Evolutionary conservation across 768 basidiomycete genomes (phyloP).

Genomic region (Exidia glandulosa): DNA sequence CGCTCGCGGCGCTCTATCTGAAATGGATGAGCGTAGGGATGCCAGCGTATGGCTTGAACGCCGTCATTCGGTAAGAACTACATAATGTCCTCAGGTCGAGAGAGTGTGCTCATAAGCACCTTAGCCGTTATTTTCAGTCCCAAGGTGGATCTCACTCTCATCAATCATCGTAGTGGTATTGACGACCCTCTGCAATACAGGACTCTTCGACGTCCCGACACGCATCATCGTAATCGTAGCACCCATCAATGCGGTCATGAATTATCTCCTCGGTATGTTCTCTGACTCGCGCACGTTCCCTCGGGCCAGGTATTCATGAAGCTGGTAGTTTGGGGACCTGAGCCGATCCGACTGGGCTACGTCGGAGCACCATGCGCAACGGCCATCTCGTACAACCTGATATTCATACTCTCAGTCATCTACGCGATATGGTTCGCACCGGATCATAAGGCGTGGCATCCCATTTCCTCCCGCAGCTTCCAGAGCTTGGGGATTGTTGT

Average conservation of each 20-base stretch:
- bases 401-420: slow-evolving; percentile 46
- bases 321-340: slow-evolving; percentile 68
- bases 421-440: slow-evolving; percentile 53
- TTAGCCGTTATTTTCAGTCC: slow-evolving; percentile 71
- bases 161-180: background rate
- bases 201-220: slow-evolving; percentile 77
- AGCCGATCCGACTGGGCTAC: slow-evolving; percentile 70
- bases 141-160: slow-evolving; percentile 38
- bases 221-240: slow-evolving; percentile 73
- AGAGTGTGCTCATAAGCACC: background rate
- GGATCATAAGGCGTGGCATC: slow-evolving; percentile 68
- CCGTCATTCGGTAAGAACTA: slow-evolving; percentile 34
- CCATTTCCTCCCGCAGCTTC: slow-evolving; percentile 53
- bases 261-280: slow-evolving; percentile 66
- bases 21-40: slow-evolving; percentile 67
- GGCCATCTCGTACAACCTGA: slow-evolving; percentile 77
- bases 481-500: slow-evolving; percentile 56
- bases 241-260: slow-evolving; percentile 74
- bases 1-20: slow-evolving; percentile 70
- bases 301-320: background rate
- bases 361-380: slow-evolving; percentile 92
- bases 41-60: slow-evolving; percentile 58
- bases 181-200: slow-evolving; percentile 24
- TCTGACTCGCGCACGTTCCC: background rate
- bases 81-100: no score